Conservation (phyloP, 2,329 filamentous ascomycete species). For the Penicillium sclerotiorum region DNA sequence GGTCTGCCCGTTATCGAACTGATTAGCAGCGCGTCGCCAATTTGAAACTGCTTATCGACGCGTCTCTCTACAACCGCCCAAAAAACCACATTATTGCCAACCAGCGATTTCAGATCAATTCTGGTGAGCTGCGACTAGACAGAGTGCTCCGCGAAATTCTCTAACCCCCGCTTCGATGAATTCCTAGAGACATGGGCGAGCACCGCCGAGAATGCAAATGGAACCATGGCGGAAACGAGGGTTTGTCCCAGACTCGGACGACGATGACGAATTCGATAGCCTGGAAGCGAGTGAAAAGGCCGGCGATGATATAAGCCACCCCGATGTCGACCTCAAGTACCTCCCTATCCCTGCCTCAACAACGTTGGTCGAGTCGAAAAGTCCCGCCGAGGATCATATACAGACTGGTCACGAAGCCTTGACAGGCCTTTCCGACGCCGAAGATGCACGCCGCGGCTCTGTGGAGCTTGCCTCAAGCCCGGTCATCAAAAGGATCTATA, state of each 20-base stretch:
- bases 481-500: not conserved
- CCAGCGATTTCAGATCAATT: not conserved
- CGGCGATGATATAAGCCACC: conserved; percentile 1
- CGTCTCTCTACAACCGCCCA: not conserved
- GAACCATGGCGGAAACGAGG: conserved; percentile 55
- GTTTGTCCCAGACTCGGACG: conserved; percentile 56
- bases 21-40: conserved; percentile 30
- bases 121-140: no score
- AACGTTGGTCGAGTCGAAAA: not conserved
- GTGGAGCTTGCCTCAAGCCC: not conserved
- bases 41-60: conserved; percentile 12
- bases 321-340: conserved; percentile 22
- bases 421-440: conserved; percentile 2
- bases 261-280: conserved; percentile 46
- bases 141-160: no score
- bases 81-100: not conserved
- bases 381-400: conserved; percentile 1
- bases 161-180: conserved; percentile 24
- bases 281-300: conserved; percentile 26
- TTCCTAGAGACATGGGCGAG: conserved; percentile 40
- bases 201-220: conserved; percentile 41
- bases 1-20: conserved; percentile 23
- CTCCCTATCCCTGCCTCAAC: conserved; percentile 16
- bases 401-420: not conserved
- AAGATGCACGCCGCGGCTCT: not conserved